Base-by-base conservation (phyloP, 2,329 filamentous ascomycete species). In the Diaporthe caulivora region DNA sequence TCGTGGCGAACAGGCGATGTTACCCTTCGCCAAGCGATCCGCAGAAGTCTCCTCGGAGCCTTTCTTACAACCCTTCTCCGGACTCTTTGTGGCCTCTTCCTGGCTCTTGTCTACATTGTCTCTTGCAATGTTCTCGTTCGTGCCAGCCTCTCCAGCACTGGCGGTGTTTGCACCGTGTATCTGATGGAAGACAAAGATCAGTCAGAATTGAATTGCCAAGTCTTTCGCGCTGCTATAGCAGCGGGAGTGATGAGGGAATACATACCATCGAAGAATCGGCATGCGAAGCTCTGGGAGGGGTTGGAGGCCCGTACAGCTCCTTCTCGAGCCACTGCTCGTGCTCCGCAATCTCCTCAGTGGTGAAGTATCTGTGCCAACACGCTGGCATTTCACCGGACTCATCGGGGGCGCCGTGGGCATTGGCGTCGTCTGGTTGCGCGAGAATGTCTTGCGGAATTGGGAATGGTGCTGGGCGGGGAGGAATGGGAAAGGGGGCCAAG, bases 181-280 rank as follows among this genome's bases (percentile, higher is more conserved):
- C 55, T 54, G 7, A 29, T 21, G 13, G 11, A 8, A 4, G 18
- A 40, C 8, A 13, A 53, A 21, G 6, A 3, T 65, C 31, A 51
- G 47, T 62, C 24, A 71, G 10, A 21, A 42, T 21, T 9, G 31
- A 26, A 1, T 21, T 6, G 1, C 7, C 13, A 24, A 40, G 26
- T 13, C n/a, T 3, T 15, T 18, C 1, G 1, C 5, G 1, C 24
- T 40, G 2, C 1, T n/a, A 15, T 2, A 17, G 24, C n/a, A 24
- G 15, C 7, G 11, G 26, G 15, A 49, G 21, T 4, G 51, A 21
- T 18, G 0, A n/a, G 13, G 15, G 26, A 31, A 54, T n/a, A 18
- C 15, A 24, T 53, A 71, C 69, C 55, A 34, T 18, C 2, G 17
- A 13, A 18, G 24, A 13, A 10, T 4, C n/a, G 18, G 17, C 3